Evolutionary conservation across 2,329 filamentous ascomycete genomes (phyloP).

Genomic region (Penicillium occitanis): DNA sequence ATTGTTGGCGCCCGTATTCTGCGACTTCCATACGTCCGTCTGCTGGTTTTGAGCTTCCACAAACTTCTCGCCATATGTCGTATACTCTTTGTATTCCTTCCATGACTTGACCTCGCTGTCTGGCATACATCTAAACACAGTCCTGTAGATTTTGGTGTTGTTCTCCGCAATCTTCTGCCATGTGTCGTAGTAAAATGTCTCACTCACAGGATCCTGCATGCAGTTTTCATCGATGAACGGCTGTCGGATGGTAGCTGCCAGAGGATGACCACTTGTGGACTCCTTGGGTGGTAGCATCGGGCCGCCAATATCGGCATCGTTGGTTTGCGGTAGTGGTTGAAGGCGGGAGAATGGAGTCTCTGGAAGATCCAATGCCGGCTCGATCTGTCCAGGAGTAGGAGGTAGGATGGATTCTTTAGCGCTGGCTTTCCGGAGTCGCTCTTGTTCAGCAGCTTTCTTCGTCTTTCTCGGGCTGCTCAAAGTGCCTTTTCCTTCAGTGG

Average conservation of each 20-base stretch:
- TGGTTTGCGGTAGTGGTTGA: constrained; percentile 65
- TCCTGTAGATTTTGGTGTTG: constrained; percentile 91
- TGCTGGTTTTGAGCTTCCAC: constrained; percentile 60
- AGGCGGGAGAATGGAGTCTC: constrained; percentile 48
- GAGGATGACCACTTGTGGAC: constrained; percentile 41
- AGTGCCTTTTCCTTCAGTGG: constrained; percentile 64
- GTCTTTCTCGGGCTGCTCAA: constrained; percentile 53
- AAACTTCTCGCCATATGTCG: constrained; percentile 75
- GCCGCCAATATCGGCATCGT: constrained; percentile 81
- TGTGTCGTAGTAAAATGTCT: constrained; percentile 79
- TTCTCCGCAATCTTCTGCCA: constrained; percentile 88
- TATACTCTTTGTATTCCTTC: constrained; percentile 87
- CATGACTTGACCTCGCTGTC: constrained; percentile 92
- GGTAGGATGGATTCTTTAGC: constrained; percentile 23
- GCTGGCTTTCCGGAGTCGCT: constrained; percentile 26
- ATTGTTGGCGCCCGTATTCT: constrained; percentile 1
- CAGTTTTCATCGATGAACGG: constrained; percentile 82
- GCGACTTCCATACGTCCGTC: constrained; percentile 15
- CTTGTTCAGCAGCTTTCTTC: constrained; percentile 34
- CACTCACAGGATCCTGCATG: constrained; percentile 85
- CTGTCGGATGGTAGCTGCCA: constrained; percentile 65
- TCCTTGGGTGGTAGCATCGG: constrained; percentile 57
- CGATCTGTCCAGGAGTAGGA: constrained; percentile 24
- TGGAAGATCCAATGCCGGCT: constrained; percentile 21
- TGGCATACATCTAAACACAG: constrained; percentile 95